Conservation (phyloP, 2,329 filamentous ascomycete genomes). For the Talaromyces atroroseus region DNA sequence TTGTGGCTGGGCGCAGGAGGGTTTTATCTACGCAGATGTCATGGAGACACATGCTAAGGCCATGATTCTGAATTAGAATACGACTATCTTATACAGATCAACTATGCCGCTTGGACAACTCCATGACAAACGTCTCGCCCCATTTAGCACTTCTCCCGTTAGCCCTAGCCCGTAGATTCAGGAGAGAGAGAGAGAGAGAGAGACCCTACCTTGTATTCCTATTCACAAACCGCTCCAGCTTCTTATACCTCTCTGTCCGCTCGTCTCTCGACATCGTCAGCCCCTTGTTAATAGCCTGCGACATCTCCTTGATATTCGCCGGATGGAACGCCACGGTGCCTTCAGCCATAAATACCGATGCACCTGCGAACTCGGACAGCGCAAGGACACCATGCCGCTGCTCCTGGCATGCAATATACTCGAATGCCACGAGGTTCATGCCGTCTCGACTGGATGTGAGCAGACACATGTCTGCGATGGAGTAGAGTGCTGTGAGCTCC, state of each 20-base stretch:
- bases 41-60: too few species aligned
- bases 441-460: conserved; percentile 88
- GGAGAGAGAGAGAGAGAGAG: neutral
- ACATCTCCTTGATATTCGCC: conserved; percentile 89
- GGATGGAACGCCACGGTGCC: conserved; percentile 88
- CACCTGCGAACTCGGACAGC: conserved; percentile 91
- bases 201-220: conserved; percentile 78
- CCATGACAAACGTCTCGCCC: conserved; percentile 11
- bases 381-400: conserved; percentile 86
- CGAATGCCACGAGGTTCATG: conserved; percentile 96
- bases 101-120: conserved; percentile 9
- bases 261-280: conserved; percentile 82
- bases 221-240: conserved; percentile 81
- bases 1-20: neutral
- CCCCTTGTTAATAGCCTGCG: conserved; percentile 78
- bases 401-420: conserved; percentile 89
- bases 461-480: conserved; percentile 79
- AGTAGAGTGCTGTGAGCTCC: conserved; percentile 88
- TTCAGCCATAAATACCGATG: conserved; percentile 74
- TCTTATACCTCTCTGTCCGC: conserved; percentile 72
- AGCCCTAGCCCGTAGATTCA: neutral
- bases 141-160: conserved; percentile 10
- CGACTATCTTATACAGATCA: neutral
- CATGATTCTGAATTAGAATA: neutral
- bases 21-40: too few species aligned